phyloP scores from a whole-genome alignment of 768 basidiomycete genomes.

The Pseudohyphozyma bogoriensis region DNA sequence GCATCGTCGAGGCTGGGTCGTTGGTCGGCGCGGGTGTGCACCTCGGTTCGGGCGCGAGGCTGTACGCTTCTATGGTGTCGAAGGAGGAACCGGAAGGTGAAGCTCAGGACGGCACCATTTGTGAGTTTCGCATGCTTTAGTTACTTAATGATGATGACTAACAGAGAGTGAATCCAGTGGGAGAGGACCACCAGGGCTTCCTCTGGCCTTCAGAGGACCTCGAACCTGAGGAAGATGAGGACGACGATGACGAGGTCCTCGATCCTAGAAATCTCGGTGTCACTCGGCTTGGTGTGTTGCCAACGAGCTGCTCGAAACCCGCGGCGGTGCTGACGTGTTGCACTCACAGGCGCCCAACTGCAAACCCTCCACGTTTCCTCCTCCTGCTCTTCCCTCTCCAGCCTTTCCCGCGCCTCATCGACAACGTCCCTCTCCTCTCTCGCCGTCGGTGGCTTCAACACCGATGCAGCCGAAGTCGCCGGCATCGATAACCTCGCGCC shows the following conservation, averaged over 20 bases:
- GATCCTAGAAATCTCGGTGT: conserved; percentile 23
- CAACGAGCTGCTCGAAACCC: neutral
- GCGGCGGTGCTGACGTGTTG: neutral
- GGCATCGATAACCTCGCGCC: conserved; percentile 24
- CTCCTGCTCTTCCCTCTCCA: conserved; percentile 32
- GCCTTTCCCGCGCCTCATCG: conserved; percentile 32
- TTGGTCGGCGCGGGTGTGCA: conserved; percentile 71
- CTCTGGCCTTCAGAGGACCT: conserved; percentile 59
- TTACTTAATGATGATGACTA: neutral
- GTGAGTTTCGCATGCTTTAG: too few species aligned
- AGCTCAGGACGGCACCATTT: conserved; percentile 37
- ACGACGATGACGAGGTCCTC: conserved; percentile 43
- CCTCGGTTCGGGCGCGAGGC: conserved; percentile 59
- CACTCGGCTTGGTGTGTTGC: conserved; percentile 17
- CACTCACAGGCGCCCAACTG: conserved; percentile 8
- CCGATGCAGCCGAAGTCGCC: conserved; percentile 27
- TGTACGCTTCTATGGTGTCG: conserved; percentile 40
- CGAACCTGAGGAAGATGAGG: conserved; percentile 37
- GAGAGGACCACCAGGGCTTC: conserved; percentile 56
- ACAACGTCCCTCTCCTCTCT: conserved; percentile 26
- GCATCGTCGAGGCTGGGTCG: conserved; percentile 60
- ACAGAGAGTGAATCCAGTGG: conserved; percentile 29
- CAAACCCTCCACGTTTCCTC: conserved; percentile 24
- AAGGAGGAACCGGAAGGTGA: conserved; percentile 36
- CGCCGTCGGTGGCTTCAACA: neutral